These are phyloP conservation scores for Ceratocystis cubensis DNA, from an alignment of 2,329 filamentous ascomycete genomes.

Conservation along the genomic window DNA sequence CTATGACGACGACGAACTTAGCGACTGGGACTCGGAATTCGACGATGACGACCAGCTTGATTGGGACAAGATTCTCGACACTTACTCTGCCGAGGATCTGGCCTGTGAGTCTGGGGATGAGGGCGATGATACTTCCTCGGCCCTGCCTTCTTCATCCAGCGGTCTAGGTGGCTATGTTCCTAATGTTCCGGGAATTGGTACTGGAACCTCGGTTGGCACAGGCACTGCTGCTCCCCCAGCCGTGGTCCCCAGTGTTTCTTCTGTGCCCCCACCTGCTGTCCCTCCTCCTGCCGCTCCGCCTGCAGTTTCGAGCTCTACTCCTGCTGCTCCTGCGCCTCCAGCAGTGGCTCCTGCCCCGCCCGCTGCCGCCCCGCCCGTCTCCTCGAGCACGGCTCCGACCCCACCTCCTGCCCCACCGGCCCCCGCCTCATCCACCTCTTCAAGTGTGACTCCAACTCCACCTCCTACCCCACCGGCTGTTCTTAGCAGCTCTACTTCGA, in stretches of 20 bases:
- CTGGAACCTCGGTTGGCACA: background rate
- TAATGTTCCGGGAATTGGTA: background rate
- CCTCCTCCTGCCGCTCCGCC: background rate
- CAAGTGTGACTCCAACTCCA: background rate
- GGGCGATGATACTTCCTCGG: background rate
- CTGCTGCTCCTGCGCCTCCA: background rate
- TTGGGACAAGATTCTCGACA: conserved; percentile 13
- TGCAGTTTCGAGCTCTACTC: background rate
- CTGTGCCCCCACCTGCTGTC: background rate
- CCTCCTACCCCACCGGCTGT: background rate
- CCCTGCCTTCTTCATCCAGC: background rate
- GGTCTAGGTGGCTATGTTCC: background rate
- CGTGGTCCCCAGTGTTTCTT: background rate
- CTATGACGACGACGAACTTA: conserved; percentile 4
- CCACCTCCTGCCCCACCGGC: background rate
- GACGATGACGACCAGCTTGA: conserved; percentile 15
- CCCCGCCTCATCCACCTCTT: background rate
- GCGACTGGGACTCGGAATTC: conserved; percentile 18
- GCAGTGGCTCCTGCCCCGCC: background rate
- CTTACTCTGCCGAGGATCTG: background rate
- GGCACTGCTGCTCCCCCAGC: background rate
- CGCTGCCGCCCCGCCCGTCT: background rate
- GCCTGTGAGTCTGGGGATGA: conserved; percentile 9
- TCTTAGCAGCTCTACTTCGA: background rate
- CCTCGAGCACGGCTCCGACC: background rate